phyloP scores from a whole-genome alignment of 306 rosid genomes.

The Quillaja saponaria region DNA sequence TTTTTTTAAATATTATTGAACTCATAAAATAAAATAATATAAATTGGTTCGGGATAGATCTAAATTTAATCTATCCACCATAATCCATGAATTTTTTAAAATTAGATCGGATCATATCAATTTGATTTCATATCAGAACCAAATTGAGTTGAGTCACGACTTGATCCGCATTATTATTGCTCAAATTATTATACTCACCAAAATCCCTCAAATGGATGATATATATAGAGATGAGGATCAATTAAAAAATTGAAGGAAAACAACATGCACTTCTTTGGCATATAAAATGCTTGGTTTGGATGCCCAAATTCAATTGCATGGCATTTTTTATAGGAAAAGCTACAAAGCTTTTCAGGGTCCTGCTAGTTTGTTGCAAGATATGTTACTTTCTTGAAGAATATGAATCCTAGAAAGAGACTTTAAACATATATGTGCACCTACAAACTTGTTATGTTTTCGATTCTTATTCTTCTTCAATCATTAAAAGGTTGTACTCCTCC shows the following conservation, averaged over 20 bases:
- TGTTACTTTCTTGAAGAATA: conserved; percentile 37
- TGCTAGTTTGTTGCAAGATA: conserved; percentile 1
- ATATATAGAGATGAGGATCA: conserved; percentile 35
- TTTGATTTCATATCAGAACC: too few species aligned
- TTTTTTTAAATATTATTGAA: too few species aligned
- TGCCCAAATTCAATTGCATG: conserved; percentile 25
- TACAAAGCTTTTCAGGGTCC: neutral
- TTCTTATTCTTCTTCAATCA: conserved; percentile 47
- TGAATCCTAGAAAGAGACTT: conserved; percentile 34
- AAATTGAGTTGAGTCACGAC: too few species aligned
- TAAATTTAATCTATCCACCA: too few species aligned
- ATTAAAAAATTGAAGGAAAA: conserved; percentile 4
- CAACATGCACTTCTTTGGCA: conserved; percentile 30
- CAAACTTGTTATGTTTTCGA: conserved; percentile 23
- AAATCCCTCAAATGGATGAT: too few species aligned
- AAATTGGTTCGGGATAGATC: too few species aligned
- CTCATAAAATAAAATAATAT: too few species aligned
- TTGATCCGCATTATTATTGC: too few species aligned
- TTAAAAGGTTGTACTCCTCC: conserved; percentile 35
- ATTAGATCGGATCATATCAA: too few species aligned
- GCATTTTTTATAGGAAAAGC: neutral
- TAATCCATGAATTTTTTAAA: too few species aligned
- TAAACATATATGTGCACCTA: conserved; percentile 23
- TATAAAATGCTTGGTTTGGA: conserved; percentile 27
- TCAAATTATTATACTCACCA: too few species aligned